A percentile compares a stretch with the other conserved stretches of the same genome.
These are phyloP conservation scores for Ceratocystiopsis brevicomis DNA, from an alignment of 2,329 filamentous ascomycete genomes.

Conservation along the genomic window DNA sequence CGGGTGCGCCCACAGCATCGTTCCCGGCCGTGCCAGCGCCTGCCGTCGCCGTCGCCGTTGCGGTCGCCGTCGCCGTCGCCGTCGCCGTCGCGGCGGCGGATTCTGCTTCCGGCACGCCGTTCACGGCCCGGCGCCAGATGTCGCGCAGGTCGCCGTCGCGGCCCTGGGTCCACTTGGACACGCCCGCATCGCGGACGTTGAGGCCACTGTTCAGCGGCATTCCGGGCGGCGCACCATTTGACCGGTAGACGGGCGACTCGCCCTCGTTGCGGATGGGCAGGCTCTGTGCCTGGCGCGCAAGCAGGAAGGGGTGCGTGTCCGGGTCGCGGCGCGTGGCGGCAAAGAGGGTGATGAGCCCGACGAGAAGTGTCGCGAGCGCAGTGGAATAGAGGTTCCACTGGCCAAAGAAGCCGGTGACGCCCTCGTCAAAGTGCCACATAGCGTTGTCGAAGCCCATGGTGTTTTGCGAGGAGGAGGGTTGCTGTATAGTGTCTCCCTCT, in stretches of 20 bases:
- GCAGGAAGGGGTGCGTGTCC: constrained; percentile 78
- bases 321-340: constrained; percentile 57
- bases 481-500: neutral
- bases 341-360: constrained; percentile 50
- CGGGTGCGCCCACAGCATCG: too few species aligned
- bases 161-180: constrained; percentile 66
- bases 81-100: too few species aligned
- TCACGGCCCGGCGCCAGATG: constrained; percentile 60
- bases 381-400: constrained; percentile 76
- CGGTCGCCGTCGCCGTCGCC: too few species aligned
- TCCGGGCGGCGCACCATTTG: constrained; percentile 68
- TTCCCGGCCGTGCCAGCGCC: too few species aligned
- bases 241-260: constrained; percentile 71
- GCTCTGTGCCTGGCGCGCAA: constrained; percentile 64
- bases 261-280: constrained; percentile 65
- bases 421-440: constrained; percentile 51
- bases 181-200: constrained; percentile 62
- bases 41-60: too few species aligned
- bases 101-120: constrained; percentile 43
- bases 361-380: constrained; percentile 44
- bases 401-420: constrained; percentile 47
- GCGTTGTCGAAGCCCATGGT: constrained; percentile 32
- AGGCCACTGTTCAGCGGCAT: constrained; percentile 61
- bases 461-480: neutral
- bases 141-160: constrained; percentile 81